These are phyloP conservation scores for Echeveria elegans DNA, from an alignment of 164 flowering plant species.

Conservation along the genomic window DNA sequence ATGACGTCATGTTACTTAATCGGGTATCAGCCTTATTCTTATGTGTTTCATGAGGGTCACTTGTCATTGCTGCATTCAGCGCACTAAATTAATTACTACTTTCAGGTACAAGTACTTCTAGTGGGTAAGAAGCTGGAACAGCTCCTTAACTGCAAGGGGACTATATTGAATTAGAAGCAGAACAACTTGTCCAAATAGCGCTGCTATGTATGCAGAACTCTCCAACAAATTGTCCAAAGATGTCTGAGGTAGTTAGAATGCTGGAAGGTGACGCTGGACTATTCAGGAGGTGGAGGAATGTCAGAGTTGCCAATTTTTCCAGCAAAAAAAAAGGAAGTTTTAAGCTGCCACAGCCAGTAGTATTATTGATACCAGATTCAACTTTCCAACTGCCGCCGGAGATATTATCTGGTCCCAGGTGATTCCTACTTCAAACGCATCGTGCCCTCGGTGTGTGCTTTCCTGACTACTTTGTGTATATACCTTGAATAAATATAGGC, in stretches of 20 bases:
- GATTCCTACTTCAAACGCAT: no score
- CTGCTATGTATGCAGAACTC: constrained; percentile 13
- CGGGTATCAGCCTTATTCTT: constrained; percentile 9
- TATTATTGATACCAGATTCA: constrained; percentile 24
- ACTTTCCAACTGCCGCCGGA: constrained; percentile 20
- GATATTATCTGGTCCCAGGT: constrained; percentile 29
- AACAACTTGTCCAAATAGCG: constrained; percentile 14
- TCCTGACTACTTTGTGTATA: no score
- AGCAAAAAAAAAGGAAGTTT: neutral
- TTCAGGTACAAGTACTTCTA: constrained; percentile 15
- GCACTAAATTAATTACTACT: neutral
- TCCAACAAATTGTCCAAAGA: constrained; percentile 13
- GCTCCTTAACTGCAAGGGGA: constrained; percentile 10
- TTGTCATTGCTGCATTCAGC: neutral
- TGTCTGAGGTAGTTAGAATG: constrained; percentile 19
- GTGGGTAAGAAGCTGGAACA: constrained; percentile 12
- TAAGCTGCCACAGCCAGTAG: constrained; percentile 7
- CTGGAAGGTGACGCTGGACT: constrained; percentile 12
- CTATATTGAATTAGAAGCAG: constrained; percentile 11
- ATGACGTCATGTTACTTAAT: constrained; percentile 20
- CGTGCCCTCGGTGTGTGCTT: no score
- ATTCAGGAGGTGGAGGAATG: constrained; percentile 15
- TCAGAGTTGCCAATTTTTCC: constrained; percentile 7
- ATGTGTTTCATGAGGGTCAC: no score
- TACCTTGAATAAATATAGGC: no score